Percentiles rank a stretch among this genome's conserved stretches.
phyloP scores from a whole-genome alignment of 495 filamentous ascomycete genomes.

The Corynascus novoguineensis region DNA sequence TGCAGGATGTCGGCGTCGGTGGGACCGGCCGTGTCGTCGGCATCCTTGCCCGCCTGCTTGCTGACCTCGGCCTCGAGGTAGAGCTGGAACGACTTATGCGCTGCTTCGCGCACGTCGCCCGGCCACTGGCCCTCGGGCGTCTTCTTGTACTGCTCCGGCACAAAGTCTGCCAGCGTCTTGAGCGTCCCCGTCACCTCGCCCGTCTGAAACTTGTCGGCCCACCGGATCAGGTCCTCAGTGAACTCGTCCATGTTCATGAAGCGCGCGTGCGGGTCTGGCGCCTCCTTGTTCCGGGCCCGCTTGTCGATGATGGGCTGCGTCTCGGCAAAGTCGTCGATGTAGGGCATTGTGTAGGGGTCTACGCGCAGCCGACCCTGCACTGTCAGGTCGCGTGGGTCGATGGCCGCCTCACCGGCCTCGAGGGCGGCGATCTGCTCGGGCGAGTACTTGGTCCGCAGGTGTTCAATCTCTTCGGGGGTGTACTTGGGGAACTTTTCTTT shows the following conservation, averaged over 20 bases:
- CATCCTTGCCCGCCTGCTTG: constrained; percentile 37
- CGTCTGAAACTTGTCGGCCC: constrained; percentile 28
- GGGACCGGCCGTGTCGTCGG: constrained; percentile 41
- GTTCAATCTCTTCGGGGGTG: constrained; percentile 58
- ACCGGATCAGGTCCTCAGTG: constrained; percentile 48
- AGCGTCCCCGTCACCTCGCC: constrained; percentile 25
- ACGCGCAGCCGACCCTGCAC: constrained; percentile 60
- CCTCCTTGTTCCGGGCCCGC: constrained; percentile 28
- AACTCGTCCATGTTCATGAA: constrained; percentile 61
- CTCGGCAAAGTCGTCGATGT: constrained; percentile 79
- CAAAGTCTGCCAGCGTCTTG: constrained; percentile 37
- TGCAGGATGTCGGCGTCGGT: constrained; percentile 36
- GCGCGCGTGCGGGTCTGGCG: constrained; percentile 52
- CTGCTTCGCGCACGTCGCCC: constrained; percentile 24
- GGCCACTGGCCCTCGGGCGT: constrained; percentile 29
- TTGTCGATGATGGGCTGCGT: constrained; percentile 72
- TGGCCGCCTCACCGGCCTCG: constrained; percentile 75
- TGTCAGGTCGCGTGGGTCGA: constrained; percentile 71
- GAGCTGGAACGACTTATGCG: constrained; percentile 26
- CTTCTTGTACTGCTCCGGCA: constrained; percentile 29
- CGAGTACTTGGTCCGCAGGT: constrained; percentile 63
- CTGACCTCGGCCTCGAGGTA: constrained; percentile 29
- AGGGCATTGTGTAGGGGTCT: constrained; percentile 67
- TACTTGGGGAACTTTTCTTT: constrained; percentile 55
- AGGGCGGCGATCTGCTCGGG: constrained; percentile 77